A percentile compares a stretch with the other conserved stretches of the same genome.
Evolutionary conservation across 768 basidiomycete species (phyloP).

Genomic region (Lactarius trivialis): DNA sequence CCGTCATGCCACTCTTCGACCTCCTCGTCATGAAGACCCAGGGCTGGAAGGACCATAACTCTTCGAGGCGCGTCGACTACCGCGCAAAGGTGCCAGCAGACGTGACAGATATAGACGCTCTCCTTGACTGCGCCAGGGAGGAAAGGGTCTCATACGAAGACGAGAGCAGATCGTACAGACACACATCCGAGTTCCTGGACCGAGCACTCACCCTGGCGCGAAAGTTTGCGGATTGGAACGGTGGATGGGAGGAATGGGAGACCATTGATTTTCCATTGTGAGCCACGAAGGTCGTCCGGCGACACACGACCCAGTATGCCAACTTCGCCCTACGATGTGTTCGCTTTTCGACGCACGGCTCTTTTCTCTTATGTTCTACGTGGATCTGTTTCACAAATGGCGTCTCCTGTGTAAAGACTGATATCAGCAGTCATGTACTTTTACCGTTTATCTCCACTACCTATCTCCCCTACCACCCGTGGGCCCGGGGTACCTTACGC

Average conservation of each 20-base stretch:
- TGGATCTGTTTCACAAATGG: neutral
- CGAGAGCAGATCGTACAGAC: neutral
- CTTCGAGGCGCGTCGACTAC: neutral
- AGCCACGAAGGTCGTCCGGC: neutral
- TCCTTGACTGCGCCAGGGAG: neutral
- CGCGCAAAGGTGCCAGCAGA: neutral
- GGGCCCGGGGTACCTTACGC: neutral
- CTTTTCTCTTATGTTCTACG: neutral
- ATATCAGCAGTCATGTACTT: neutral
- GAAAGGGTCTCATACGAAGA: neutral
- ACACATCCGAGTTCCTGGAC: neutral
- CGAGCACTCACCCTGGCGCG: neutral
- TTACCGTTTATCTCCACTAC: neutral
- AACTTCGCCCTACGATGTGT: neutral
- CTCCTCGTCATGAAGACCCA: constrained; percentile 15
- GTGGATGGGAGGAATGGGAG: neutral
- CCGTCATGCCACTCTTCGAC: constrained; percentile 12
- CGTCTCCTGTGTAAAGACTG: neutral
- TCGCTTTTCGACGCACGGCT: neutral
- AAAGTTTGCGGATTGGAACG: neutral
- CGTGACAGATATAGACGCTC: neutral
- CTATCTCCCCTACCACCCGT: neutral
- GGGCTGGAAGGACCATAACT: constrained; percentile 7
- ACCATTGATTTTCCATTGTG: neutral
- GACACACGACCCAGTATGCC: neutral